Evolutionary conservation across 2,329 filamentous ascomycete species (phyloP), one percentile per base, ranked within the genome.

Genomic region (Cryphonectria naterciae): DNA sequence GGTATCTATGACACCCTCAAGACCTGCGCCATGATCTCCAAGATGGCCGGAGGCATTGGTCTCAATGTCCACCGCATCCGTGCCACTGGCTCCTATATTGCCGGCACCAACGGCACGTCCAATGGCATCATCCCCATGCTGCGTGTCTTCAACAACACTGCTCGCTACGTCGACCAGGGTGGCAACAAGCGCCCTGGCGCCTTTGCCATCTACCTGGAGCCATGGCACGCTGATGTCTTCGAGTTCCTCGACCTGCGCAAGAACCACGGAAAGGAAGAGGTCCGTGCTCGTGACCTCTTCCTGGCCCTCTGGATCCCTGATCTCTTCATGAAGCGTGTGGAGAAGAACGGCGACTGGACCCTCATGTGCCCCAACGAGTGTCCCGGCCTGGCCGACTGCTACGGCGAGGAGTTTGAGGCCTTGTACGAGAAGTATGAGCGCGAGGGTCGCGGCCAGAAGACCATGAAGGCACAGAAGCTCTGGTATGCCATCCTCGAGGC

Each of bases 21-120:
- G 90, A 98, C 94, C 1, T 99, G 96, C 84, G 96, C 96, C 76
- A 95, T 99, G 94, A 99, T 99, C 83, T 99, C 96, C 79, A 99
- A 99, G 89, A 98, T 96, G 84, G 96, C 96, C 76, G 96, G 96
- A 81, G 96, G 96, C 81, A 98, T 99, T 81, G 96, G 96, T 78
- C 87, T 99, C 75, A 98, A 99, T 79, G 91, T 95, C 67, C 96
- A 99, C 85, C 92, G 95, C 78, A 99, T 99, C 78, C 94, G 96
- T 82, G 93, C 96, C 73, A 99, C 96, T 68, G 95, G 96, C 74
- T 97, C 96, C 39, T 99, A 99, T 84, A 99, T 99, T 82, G 93
- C 93, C 73, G 96, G 96, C 78, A 99, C 96, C 77, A 99, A 99
- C 79, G 96, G 96, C 76, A 97, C 95, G 71, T 99, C 96, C 69